Base-by-base conservation (phyloP, 805 yeast genomes). In the Phaffomyces opuntiae region DNA sequence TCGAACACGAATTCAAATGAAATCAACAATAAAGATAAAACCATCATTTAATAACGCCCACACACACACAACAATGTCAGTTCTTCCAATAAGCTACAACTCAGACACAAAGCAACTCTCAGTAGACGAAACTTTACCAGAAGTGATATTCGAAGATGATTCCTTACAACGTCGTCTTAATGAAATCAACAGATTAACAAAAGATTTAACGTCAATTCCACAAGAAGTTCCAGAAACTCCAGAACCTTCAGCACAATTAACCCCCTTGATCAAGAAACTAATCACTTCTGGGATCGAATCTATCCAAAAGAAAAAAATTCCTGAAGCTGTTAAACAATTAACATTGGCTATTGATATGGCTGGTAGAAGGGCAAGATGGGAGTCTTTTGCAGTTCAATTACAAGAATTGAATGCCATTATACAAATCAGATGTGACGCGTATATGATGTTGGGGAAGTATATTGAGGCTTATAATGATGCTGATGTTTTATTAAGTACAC, bases 391-490 rank as follows among this genome's bases (percentile, higher is more conserved):
- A 50, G 73, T 83, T 14, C 83, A 86, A 26, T 61, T 84, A 42
- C 85, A 80, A 60, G 93, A 85, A 60, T 63, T 83, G 42, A 72
- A 78, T 38, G 73, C 80, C 53, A 77, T 84, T 59, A 63, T 85
- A 44, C 80, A 81, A 71, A 80, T 85, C 42, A 72, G 90, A 51
- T 75, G 87, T 25, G 95, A 85, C 57, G 80, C 89, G 0, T 71
- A 77, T 53, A 66, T 83, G 57, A 70, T 80, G 60, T 65, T 70
- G 43, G 72, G 75, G 36, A 69, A 78, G 44, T 78, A 70, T 59
- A 52, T 78, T 39, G 77, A 75, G 46, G 90, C 89, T 0, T 74
- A 67, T 57, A 77, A 79, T 53, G 95, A 85, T 58, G 77, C 86
- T 3, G 90, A 84, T 49, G 63, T 58, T 9, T 33, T 58, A 13